phyloP scores from a whole-genome alignment of 2,329 filamentous ascomycete genomes.

The Colletotrichum salicis region DNA sequence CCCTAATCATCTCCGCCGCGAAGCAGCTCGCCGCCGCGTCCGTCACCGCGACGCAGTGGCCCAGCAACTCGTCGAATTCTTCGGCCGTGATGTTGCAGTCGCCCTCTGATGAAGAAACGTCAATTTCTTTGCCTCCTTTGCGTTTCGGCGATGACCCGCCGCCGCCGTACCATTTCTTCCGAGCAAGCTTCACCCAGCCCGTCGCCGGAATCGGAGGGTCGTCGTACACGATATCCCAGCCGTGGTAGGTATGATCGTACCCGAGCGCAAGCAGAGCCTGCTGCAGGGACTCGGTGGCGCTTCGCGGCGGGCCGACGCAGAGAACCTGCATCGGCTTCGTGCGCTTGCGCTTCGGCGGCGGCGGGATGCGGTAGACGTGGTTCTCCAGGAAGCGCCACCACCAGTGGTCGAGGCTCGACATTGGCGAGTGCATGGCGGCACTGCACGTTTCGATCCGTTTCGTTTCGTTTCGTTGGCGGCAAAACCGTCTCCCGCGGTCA shows the following conservation, averaged over 20 bases:
- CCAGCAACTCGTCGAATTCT: slow-evolving; percentile 44
- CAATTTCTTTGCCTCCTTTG: not conserved
- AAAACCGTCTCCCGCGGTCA: not conserved
- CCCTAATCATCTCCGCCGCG: slow-evolving; percentile 46
- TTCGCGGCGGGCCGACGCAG: slow-evolving; percentile 46
- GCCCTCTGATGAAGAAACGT: not conserved
- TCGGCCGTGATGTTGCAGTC: slow-evolving; percentile 28
- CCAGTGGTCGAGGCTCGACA: slow-evolving; percentile 32
- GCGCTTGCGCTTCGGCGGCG: slow-evolving; percentile 40
- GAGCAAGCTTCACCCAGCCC: slow-evolving; percentile 40
- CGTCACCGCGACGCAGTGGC: slow-evolving; percentile 49
- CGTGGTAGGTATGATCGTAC: slow-evolving; percentile 48
- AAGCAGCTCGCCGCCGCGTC: slow-evolving; percentile 54
- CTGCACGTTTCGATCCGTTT: not conserved
- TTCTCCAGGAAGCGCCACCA: slow-evolving; percentile 31
- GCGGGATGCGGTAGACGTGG: slow-evolving; percentile 37
- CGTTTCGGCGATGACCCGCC: not conserved
- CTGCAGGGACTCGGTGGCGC: slow-evolving; percentile 49
- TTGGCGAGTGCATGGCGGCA: slow-evolving; percentile 6
- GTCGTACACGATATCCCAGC: slow-evolving; percentile 48
- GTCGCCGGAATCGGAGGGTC: slow-evolving; percentile 37
- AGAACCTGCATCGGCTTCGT: slow-evolving; percentile 48
- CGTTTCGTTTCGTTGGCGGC: not conserved
- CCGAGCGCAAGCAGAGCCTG: slow-evolving; percentile 44
- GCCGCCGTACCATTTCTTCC: slow-evolving; percentile 42